phyloP scores from a whole-genome alignment of 2,329 filamentous ascomycete genomes.

The Zymoseptoria brevis region DNA sequence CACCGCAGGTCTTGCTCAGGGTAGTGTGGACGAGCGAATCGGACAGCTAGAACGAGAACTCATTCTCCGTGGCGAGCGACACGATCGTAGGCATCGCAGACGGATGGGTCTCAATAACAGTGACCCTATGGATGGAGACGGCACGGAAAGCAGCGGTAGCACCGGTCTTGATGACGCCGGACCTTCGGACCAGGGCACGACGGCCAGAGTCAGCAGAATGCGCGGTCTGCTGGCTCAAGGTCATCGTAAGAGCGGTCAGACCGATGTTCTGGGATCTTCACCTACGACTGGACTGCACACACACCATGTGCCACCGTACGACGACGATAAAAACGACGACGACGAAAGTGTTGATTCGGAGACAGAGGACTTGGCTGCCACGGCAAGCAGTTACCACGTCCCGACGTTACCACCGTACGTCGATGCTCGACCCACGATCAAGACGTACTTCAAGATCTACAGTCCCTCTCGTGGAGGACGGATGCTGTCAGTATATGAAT shows the following conservation, averaged over 20 bases:
- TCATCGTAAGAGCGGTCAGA: conserved; percentile 23
- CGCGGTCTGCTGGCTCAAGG: conserved; percentile 22
- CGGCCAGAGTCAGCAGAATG: conserved; percentile 15
- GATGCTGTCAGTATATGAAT: conserved; percentile 52
- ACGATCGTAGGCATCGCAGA: conserved; percentile 22
- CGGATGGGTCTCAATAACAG: conserved; percentile 9
- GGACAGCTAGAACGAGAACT: conserved; percentile 48
- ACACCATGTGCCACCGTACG: background rate
- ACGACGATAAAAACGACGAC: conserved; percentile 19
- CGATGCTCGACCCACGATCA: conserved; percentile 49
- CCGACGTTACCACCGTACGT: conserved; percentile 47
- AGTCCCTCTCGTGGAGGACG: conserved; percentile 50
- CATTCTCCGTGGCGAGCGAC: conserved; percentile 35
- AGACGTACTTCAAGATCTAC: conserved; percentile 56
- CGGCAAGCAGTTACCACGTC: conserved; percentile 23
- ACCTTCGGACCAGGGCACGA: conserved; percentile 4
- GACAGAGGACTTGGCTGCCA: conserved; percentile 13
- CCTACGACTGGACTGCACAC: conserved; percentile 3
- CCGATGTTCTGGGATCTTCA: conserved; percentile 13
- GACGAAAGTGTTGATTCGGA: conserved; percentile 12
- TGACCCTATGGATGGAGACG: conserved; percentile 19
- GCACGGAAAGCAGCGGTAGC: conserved; percentile 38
- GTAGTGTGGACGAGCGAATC: conserved; percentile 47
- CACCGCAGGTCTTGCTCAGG: conserved; percentile 32
- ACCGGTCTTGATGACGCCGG: conserved; percentile 37